Base-by-base conservation (phyloP, 345 rosid species). In the Raphanus sativus region DNA sequence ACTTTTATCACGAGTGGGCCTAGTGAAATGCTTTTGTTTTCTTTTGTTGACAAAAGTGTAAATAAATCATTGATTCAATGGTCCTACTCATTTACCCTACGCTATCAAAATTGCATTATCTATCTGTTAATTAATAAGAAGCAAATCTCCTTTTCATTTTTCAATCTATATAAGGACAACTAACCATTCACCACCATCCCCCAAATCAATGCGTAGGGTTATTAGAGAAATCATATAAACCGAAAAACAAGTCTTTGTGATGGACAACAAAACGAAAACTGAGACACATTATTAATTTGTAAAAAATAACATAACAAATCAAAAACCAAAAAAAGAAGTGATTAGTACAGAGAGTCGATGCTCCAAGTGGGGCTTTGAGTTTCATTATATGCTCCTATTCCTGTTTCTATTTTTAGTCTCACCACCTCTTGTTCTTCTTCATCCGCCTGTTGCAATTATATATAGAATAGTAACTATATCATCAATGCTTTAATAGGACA, bases 311-410 rank as follows among this genome's bases (percentile, higher is more conserved):
- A 45, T 10, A 13, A 45, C 52, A 50, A 50, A 50, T n/a, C 24
- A 13, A 67, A n/a, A 55, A 45, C 25, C 4, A 45, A 5, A 48
- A 40, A n/a, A 61, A 30, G 10, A 6, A 4, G 13, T 24, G 8
- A 52, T 32, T 55, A 74, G 54, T 70, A 75, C 45, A 48, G 69
- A 76, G 80, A 76, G 30, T 67, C 73, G 25, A 52, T 81, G 81
- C 94, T 85, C 87, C 84, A 84, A 73, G 82, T 10, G 2, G 90
- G 95, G 73, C 91, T 87, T 32, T 70, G 85, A 6, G 89, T 86
- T 80, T 87, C 90, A 34, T 84, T 83, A 6, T 86, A 81, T 16
- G 90, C 88, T 72, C 88, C 90, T 34, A 90, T 90, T 26, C 89
- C 92, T 48, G 86, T 70, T 68, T 90, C 83, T 42, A 90, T 86